These are phyloP conservation scores for Nothophytophthora sp. DNA, from an alignment of 352 stramenopile genomes.

Conservation along the genomic window DNA sequence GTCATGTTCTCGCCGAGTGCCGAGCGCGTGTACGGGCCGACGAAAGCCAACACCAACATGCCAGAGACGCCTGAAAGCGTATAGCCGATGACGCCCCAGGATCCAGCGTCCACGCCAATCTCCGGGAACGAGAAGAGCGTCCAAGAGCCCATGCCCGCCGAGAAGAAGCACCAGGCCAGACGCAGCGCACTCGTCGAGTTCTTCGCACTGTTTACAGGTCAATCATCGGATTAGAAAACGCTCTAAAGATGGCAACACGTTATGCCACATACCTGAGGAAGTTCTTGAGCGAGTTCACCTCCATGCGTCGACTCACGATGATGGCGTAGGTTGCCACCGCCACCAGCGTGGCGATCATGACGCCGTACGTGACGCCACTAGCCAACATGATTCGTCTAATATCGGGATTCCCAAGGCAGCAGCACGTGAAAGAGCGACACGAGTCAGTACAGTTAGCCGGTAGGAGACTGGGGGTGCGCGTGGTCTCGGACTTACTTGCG, in stretches of 20 bases:
- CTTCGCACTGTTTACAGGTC: constrained; percentile 52
- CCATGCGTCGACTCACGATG: constrained; percentile 50
- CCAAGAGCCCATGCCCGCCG: constrained; percentile 66
- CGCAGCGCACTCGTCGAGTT: constrained; percentile 52
- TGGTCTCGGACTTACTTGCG: background rate
- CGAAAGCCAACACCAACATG: constrained; percentile 44
- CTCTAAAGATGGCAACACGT: background rate
- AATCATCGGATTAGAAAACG: background rate
- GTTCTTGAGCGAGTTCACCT: constrained; percentile 55
- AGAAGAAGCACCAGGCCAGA: constrained; percentile 71
- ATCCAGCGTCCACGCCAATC: constrained; percentile 61
- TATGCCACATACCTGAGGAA: constrained; percentile 54
- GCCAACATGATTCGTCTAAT: constrained; percentile 35
- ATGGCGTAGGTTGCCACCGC: constrained; percentile 68
- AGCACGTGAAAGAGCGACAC: constrained; percentile 6
- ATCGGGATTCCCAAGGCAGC: constrained; percentile 29
- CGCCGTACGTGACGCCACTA: constrained; percentile 45
- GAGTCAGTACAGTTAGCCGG: background rate
- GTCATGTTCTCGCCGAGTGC: constrained; percentile 60
- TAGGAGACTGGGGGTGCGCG: background rate
- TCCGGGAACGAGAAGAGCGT: constrained; percentile 71
- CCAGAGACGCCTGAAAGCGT: constrained; percentile 50
- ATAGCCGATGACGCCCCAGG: constrained; percentile 74
- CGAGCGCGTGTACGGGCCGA: constrained; percentile 50
- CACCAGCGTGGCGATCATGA: constrained; percentile 66